Base-by-base conservation (phyloP, 2,329 filamentous ascomycete species). In the Diaporthe nobilis region DNA sequence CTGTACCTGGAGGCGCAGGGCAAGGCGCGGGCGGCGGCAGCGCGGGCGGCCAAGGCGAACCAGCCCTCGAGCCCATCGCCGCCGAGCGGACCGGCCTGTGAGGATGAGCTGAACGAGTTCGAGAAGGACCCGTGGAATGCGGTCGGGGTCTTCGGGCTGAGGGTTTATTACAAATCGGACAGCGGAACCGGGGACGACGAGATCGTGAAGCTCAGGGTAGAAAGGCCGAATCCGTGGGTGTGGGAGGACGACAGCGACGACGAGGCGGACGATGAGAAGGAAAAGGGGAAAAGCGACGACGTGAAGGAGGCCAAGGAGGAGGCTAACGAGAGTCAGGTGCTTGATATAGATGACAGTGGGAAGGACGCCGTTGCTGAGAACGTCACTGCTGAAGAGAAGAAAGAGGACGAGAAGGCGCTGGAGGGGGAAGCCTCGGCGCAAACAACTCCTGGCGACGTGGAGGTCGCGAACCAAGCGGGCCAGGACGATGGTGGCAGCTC, bases 81-180 rank as follows among this genome's bases (percentile, higher is more conserved):
- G 67, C 60, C 65, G 44, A 25, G 28, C 31, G 53, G 31, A 5
- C 44, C 61, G 6, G 60, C 82, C 3, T 81, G 84, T 9, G 87
- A 88, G 39, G 85, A 87, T 31, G 84, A 84, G 39, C 37, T 73
- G 47, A 86, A 87, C 76, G 87, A 90, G 73, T 87, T 87, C 47
- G 87, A 89, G 79, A 84, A 83, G 44, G 87, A 91, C 39, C 87
- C 90, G 0, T 93, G 91, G 91, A 92, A 92, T 79, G 90, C 91
- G 0, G 86, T 92, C 15, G 89, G 86, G 22, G 90, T 92, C 20
- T 87, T 92, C 0, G 90, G 91, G 0, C 82, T 93, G 73, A 87
- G 90, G 28, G 86, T 93, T 9, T 92, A 92, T 81, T 87, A 89
- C 81, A 88, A 87, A 77, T 83, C 81, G 10, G 72, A 71, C 15